Conservation (phyloP, 306 rosid species). For the Vachellia collinsii region DNA sequence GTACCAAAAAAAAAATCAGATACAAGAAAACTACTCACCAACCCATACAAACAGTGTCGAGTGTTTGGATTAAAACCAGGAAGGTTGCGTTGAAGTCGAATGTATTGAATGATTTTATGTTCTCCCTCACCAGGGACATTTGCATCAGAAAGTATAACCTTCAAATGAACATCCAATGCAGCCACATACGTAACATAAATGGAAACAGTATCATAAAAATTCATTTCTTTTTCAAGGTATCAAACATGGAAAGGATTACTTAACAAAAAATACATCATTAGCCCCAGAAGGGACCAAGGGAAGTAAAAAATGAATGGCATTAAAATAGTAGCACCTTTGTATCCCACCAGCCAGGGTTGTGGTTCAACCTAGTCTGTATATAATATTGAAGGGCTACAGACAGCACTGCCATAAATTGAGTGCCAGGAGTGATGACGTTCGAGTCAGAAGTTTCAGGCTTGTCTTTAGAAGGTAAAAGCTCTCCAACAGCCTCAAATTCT, state of each 20-base stretch:
- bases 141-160: slow-evolving; percentile 98
- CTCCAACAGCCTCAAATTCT: slow-evolving; percentile 73
- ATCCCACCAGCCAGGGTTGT: slow-evolving; percentile 74
- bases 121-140: slow-evolving; percentile 98
- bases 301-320: slow-evolving; percentile 37
- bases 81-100: slow-evolving; percentile 78
- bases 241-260: slow-evolving; percentile 54
- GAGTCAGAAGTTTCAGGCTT: slow-evolving; percentile 84
- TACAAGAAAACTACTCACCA: slow-evolving; percentile 55
- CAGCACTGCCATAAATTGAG: slow-evolving; percentile 87
- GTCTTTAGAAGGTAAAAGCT: slow-evolving; percentile 55
- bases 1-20: background rate
- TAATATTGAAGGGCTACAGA: slow-evolving; percentile 93
- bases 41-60: slow-evolving; percentile 87
- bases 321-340: slow-evolving; percentile 68
- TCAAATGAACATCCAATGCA: slow-evolving; percentile 76
- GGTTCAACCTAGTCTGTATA: slow-evolving; percentile 78
- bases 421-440: slow-evolving; percentile 96
- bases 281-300: slow-evolving; percentile 44
- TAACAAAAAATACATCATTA: slow-evolving; percentile 48
- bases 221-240: slow-evolving; percentile 44
- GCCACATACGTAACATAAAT: slow-evolving; percentile 59
- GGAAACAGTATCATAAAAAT: slow-evolving; percentile 65
- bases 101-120: slow-evolving; percentile 90
- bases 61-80: slow-evolving; percentile 90